Evolutionary conservation across 306 rosid species (phyloP).

Genomic region (Ormosia emarginata): DNA sequence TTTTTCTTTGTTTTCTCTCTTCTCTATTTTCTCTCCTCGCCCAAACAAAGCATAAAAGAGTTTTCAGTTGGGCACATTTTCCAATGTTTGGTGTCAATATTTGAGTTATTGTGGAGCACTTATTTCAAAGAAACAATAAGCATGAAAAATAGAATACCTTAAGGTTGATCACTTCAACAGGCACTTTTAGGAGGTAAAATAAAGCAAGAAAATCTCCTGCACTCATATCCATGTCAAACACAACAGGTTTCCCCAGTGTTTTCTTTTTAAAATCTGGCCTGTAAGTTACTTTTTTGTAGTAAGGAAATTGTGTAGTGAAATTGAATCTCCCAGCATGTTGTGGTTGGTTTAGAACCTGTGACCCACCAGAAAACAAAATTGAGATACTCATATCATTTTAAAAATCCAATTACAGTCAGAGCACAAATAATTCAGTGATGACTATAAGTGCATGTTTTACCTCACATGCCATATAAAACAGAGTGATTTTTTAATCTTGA

Average conservation of each 20-base stretch:
- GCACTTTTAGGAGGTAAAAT: slow-evolving; percentile 81
- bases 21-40: too few species aligned
- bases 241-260: slow-evolving; percentile 65
- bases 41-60: too few species aligned
- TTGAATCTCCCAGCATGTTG: slow-evolving; percentile 65
- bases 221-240: slow-evolving; percentile 99
- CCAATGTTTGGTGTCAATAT: background rate
- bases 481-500: background rate
- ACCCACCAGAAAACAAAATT: background rate
- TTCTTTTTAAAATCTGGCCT: slow-evolving; percentile 50
- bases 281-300: slow-evolving; percentile 54
- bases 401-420: background rate
- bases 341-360: slow-evolving; percentile 33
- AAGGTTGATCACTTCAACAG: slow-evolving; percentile 67
- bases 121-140: background rate
- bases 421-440: background rate
- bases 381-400: background rate
- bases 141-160: slow-evolving; percentile 46
- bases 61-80: background rate
- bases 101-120: background rate
- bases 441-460: background rate
- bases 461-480: background rate
- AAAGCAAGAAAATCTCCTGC: slow-evolving; percentile 89
- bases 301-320: slow-evolving; percentile 71
- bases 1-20: too few species aligned